Base-by-base conservation (phyloP, 805 yeast genomes). In the Kuraishia capsulata region DNA sequence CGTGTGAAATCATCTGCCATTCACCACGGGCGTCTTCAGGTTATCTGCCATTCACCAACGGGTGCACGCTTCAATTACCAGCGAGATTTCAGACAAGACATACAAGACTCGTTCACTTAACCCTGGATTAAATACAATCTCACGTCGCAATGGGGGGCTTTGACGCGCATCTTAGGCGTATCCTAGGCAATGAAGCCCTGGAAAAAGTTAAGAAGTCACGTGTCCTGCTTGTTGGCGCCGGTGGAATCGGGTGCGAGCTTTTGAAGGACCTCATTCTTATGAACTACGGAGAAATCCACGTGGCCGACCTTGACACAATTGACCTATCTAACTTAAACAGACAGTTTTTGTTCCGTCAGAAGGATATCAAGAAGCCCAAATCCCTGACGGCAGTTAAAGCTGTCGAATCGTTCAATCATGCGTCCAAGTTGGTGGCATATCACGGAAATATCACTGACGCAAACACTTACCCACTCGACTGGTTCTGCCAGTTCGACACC, bases 231-330 rank as follows among this genome's bases (percentile, higher is more conserved):
- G 94, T 89, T 2, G 97, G 97, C 3, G 95, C 97, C 1, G 97
- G 97, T 23, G 97, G 97, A 5, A 88, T 89, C 46, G 97, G 97
- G 2, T 89, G 96, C 56, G 97, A 89, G 56, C 62, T 89, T 33
- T 64, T 89, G 41, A 89, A 89, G 53, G 82, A 89, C 52, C 63
- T 89, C 36, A 76, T 85, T 4, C 60, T 87, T 44, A 67, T 84
- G 56, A 89, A 92, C 5, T 81, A 81, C 46, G 92, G 92, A 3
- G 94, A 85, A 51, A 80, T 89, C 40, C 95, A 87, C 53, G 71
- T 89, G 23, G 89, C 89, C n/a, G 99, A 92, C 61, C 67, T 92
- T 40, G 99, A 92, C 54, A 92, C 97, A 0, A 86, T 92, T 48
- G 97, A 95, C 46, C 64, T 92, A 24, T 82, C 95, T 39, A 92